Conservation (phyloP, 2,329 filamentous ascomycete genomes). For the Aaosphaeria pasadenensis region DNA sequence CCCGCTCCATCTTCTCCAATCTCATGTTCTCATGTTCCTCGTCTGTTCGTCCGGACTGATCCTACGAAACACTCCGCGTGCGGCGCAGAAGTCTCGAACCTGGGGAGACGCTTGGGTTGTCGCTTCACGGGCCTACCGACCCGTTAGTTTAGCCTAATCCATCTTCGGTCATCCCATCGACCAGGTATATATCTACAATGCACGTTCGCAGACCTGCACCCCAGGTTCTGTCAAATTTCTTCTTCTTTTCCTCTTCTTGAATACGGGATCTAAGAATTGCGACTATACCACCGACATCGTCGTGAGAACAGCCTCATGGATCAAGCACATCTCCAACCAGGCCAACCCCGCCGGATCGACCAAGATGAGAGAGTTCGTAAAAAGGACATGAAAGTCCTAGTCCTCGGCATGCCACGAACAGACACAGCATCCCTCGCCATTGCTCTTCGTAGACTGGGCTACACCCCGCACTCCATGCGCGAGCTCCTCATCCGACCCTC, state of each 20-base stretch:
- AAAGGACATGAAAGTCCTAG: conserved; percentile 70
- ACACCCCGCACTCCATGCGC: conserved; percentile 23
- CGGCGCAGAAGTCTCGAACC: no score
- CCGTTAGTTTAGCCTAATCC: conserved; percentile 22
- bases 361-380: conserved; percentile 61
- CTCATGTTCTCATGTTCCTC: no score
- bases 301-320: no score
- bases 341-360: conserved; percentile 50
- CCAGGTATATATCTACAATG: neutral
- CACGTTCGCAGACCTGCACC: no score
- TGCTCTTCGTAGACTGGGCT: conserved; percentile 45
- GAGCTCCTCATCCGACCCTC: conserved; percentile 13
- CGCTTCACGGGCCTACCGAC: conserved; percentile 16
- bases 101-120: neutral
- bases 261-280: no score
- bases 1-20: no score
- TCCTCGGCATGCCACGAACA: conserved; percentile 67
- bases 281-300: no score
- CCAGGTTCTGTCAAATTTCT: no score
- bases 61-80: no score
- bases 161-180: conserved; percentile 7
- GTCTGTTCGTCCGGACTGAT: no score
- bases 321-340: no score
- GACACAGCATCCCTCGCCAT: conserved; percentile 57
- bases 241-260: no score